Percentiles rank a stretch among this genome's conserved stretches.
Conservation (phyloP, 306 rosid genomes). For the Lagenaria siceraria region DNA sequence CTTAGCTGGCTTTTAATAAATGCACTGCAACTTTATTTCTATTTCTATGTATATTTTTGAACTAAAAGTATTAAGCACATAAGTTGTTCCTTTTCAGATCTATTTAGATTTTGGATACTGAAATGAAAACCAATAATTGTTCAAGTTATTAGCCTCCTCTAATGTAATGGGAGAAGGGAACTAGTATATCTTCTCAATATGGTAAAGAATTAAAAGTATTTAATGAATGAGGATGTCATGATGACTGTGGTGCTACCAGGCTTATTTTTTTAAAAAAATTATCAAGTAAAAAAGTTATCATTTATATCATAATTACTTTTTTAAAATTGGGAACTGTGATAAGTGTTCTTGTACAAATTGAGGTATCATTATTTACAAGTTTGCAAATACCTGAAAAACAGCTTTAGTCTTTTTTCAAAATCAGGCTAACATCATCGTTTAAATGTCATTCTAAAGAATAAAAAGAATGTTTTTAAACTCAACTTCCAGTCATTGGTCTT, state of each 20-base stretch:
- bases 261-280: background rate
- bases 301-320: background rate
- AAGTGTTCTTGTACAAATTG: background rate
- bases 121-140: background rate
- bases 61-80: background rate
- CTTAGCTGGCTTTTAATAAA: background rate
- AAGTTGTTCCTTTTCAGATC: background rate
- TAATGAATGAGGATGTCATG: background rate
- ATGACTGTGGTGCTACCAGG: background rate
- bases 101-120: background rate
- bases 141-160: background rate
- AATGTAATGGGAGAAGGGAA: background rate
- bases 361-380: background rate
- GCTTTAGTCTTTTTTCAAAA: background rate
- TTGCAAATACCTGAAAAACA: background rate
- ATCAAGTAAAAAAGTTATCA: background rate
- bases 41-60: background rate
- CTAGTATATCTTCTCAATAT: background rate
- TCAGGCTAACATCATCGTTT: background rate
- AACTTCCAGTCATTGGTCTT: background rate
- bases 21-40: background rate
- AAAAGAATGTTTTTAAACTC: background rate
- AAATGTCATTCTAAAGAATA: background rate
- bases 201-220: background rate
- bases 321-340: background rate